Evolutionary conservation across 2,329 filamentous ascomycete species (phyloP), one percentile per base, ranked within the genome.

Genomic region (Biscogniauxia sp.): DNA sequence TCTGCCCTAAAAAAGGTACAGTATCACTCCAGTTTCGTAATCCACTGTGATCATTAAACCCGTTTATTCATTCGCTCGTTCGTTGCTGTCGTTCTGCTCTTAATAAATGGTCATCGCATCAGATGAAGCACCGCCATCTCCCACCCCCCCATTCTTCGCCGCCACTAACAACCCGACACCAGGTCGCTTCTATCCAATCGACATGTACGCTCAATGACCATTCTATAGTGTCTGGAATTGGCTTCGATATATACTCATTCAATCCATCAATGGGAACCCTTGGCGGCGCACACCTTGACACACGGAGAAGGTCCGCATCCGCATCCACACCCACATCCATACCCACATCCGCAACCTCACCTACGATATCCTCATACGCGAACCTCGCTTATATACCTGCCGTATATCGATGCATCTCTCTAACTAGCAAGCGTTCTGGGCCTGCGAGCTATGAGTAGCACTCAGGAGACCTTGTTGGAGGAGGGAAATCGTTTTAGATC

Each of bases 371-470:
- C 63, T 63, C 62, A 62, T 61, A 65, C 69, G 64, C 7, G 11
- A 32, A 71, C 64, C 55, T 66, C 62, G 61, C 64, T 70, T 59
- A 66, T 64, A 68, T 59, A 54, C 19, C 50, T 32, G 3, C 61
- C 66, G 37, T 66, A 70, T 70, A 69, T 68, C 70, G 70, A 71
- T 72, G 69, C 68, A 64, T 63, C 57, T 61, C 62, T 66, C 61
- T 60, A 53, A 60, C 51, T 57, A 57, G 59, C 59, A 63, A 68
- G 64, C 62, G 54, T 58, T 60, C 61, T 65, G 58, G 58, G 67
- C 51, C 65, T 57, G 65, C 66, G 56, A 70, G 69, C 64, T 70
- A 74, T 74, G 72, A 72, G 65, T 64, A 68, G 66, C 63, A 56
- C 66, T 64, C 67, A 68, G 57, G 63, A 63, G 58, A 61, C 60